A percentile compares a stretch with the other conserved stretches of the same genome.
Evolutionary conservation across 768 basidiomycete genomes (phyloP).

Genomic region (Dentipellis fragilis): DNA sequence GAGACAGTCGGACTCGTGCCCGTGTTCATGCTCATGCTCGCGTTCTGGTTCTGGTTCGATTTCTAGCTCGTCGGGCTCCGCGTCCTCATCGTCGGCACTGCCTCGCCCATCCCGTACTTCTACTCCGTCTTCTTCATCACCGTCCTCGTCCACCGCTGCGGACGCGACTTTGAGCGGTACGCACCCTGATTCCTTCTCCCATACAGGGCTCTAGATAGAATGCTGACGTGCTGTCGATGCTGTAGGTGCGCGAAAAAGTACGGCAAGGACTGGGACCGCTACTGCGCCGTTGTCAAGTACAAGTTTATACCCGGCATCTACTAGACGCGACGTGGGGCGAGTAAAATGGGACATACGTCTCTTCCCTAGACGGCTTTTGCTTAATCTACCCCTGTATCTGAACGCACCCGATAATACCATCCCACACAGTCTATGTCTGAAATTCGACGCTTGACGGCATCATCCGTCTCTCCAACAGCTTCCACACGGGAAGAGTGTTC

Average conservation of each 20-base stretch:
- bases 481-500: conserved; percentile 11
- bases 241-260: conserved; percentile 89
- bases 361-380: too few relatives aligned
- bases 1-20: conserved; percentile 41
- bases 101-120: conserved; percentile 86
- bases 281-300: conserved; percentile 80
- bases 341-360: too few relatives aligned
- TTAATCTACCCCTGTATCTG: too few relatives aligned
- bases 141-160: conserved; percentile 84
- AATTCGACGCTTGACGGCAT: too few relatives aligned
- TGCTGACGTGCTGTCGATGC: too few relatives aligned
- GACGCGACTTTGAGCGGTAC: conserved; percentile 94
- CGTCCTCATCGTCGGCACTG: conserved; percentile 48
- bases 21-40: conserved; percentile 36
- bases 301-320: conserved; percentile 87
- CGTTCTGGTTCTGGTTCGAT: conserved; percentile 31
- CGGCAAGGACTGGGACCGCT: conserved; percentile 89
- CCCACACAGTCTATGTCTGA: too few relatives aligned
- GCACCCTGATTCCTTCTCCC: conserved; percentile 25
- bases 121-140: conserved; percentile 94
- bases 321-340: too few relatives aligned
- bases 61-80: conserved; percentile 13
- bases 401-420: too few relatives aligned
- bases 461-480: conserved; percentile 9
- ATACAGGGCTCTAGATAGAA: too few relatives aligned